A percentile compares a stretch with the other conserved stretches of the same genome.
Conservation (phyloP, 768 basidiomycete species). For the Boletus sp. region DNA sequence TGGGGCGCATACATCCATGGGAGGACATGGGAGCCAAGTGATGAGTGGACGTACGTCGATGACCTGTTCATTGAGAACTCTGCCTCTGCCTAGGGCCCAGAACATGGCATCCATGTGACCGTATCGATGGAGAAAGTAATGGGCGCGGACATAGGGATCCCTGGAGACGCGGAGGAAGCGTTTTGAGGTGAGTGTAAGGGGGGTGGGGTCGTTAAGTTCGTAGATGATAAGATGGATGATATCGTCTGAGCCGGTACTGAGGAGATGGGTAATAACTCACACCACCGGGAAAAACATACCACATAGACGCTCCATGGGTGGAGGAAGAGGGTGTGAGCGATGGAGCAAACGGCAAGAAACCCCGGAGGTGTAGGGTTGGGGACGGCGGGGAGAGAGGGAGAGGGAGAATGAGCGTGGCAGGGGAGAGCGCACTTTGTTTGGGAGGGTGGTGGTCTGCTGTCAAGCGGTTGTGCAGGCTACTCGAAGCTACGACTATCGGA, state of each 20-base stretch:
- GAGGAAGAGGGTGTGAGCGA: background rate
- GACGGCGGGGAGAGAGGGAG: background rate
- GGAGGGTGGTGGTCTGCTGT: conserved; percentile 33
- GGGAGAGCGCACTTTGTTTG: conserved; percentile 27
- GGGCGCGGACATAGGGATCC: conserved; percentile 73
- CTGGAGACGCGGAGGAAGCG: conserved; percentile 61
- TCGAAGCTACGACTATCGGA: conserved; percentile 33
- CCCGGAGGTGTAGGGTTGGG: background rate
- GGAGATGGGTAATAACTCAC: conserved; percentile 4
- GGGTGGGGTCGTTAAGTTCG: conserved; percentile 62
- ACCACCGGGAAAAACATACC: conserved; percentile 42
- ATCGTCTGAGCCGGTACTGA: conserved; percentile 42
- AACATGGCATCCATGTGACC: conserved; percentile 69
- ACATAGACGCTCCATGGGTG: conserved; percentile 61
- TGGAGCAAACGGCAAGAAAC: background rate
- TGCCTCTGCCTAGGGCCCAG: conserved; percentile 71
- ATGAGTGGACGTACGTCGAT: conserved; percentile 54
- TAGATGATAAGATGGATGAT: conserved; percentile 71
- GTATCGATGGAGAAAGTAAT: conserved; percentile 74
- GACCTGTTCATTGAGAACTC: conserved; percentile 58
- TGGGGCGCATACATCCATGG: conserved; percentile 27
- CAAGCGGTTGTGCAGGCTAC: conserved; percentile 31
- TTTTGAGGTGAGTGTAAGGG: conserved; percentile 54
- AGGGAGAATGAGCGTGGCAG: background rate
- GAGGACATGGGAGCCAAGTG: conserved; percentile 17